A percentile compares a stretch with the other conserved stretches of the same genome.
Evolutionary conservation across 2,329 filamentous ascomycete species (phyloP).

Genomic region (Neofusicoccum ribis): DNA sequence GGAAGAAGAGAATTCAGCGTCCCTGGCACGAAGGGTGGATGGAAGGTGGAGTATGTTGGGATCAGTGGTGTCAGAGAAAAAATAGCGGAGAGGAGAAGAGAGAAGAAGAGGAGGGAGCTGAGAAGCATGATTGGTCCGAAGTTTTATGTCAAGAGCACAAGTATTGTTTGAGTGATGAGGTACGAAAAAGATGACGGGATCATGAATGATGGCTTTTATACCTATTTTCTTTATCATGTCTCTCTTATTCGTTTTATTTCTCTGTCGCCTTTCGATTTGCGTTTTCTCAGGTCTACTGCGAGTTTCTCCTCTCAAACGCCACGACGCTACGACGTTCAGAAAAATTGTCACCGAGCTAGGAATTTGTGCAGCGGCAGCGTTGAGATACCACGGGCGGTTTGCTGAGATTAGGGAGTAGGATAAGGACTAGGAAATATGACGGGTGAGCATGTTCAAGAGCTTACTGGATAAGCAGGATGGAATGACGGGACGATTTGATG

Average conservation of each 20-base stretch:
- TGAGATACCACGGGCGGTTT: background rate
- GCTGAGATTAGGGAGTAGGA: background rate
- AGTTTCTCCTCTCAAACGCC: background rate
- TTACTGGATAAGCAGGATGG: background rate
- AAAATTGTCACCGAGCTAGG: background rate
- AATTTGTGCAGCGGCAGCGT: background rate
- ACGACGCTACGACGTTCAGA: background rate
- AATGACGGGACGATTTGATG: background rate
- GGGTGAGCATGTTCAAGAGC: background rate
- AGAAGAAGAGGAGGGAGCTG: conserved; percentile 55
- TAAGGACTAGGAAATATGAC: background rate
- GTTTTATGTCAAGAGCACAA: conserved; percentile 10
- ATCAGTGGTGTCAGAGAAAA: conserved; percentile 51
- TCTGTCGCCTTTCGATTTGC: background rate
- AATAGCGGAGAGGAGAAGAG: conserved; percentile 48
- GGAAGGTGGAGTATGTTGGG: conserved; percentile 52
- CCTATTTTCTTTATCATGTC: background rate
- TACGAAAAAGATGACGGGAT: conserved; percentile 5
- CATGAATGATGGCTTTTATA: conserved; percentile 1
- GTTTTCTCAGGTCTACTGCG: background rate
- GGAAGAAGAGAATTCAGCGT: conserved; percentile 10
- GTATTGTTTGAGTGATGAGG: conserved; percentile 9
- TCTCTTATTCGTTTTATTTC: background rate
- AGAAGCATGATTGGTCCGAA: conserved; percentile 51
- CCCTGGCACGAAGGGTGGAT: conserved; percentile 24